Evolutionary conservation across 495 filamentous ascomycete species (phyloP), one percentile per base, ranked within the genome.

Genomic region (Aspergillus cavernicola): DNA sequence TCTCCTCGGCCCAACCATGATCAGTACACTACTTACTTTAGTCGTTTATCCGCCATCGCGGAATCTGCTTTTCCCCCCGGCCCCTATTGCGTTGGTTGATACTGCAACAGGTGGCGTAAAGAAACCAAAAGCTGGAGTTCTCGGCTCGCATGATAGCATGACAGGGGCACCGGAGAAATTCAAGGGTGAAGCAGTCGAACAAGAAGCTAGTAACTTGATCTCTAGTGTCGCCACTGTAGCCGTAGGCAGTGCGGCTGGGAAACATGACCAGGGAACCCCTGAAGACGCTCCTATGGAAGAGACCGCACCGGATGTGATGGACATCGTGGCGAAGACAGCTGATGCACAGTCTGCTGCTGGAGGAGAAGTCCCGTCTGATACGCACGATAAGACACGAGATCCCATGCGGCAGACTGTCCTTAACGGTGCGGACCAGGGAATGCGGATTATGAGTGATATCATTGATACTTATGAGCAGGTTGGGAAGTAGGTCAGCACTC

Each of bases 181-280:
- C 64, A 86, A 90, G 59, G 90, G 90, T 15, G 90, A 95, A 64
- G 88, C 89, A 0, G 89, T 89, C 5, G 90, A 96, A 63, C 81
- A 86, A 53, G 90, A 95, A 65, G 90, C 90, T 2, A 84, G 76
- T 56, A 92, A 90, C 57, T 84, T 96, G 55, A 82, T 93, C 29
- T 85, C 85, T 55, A 81, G 85, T 24, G 84, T 93, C 48, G 85
- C 87, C 6, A 79, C 78, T 2, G 82, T 95, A 8, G 87, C 87
- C 0, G 71, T 93, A 32, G 84, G 84, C 42, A 88, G 86, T 46
- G 88, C 87, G 0, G 81, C 85, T 0, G 90, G 87, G 0, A 91
- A 91, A 58, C 78, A 85, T 53, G 80, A 82, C 2, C 77, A 81
- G 48, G 75, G 69, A 2, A 75, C 79, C 9, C 65, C 69, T 4